Base-by-base conservation (phyloP, 768 basidiomycete genomes). In the Pilatotrama ljubarskyi region DNA sequence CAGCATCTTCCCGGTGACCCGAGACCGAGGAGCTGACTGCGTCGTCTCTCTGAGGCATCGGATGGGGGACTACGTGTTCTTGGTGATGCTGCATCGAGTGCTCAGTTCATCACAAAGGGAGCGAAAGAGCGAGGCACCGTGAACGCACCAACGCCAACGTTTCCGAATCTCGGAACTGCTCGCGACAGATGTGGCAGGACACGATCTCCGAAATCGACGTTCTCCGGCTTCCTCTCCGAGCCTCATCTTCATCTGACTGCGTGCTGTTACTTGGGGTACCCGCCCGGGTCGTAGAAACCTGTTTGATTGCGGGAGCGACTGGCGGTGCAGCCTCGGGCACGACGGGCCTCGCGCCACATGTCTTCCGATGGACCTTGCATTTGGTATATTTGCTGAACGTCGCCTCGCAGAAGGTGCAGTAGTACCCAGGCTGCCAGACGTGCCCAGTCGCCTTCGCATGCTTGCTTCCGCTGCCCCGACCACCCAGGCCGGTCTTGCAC, bases 351-450 rank as follows among this genome's bases (percentile, higher is more conserved):
- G 29, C 10, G 5, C 6, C 18, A 9, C 52, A 54, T 2, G 26
- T 35, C 42, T 35, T 44, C 41, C 14, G 3, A 20, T 54, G 55
- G 8, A 15, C 20, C 8, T 40, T 17, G 14, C 55, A 38, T 8
- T 2, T 15, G 44, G 2, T n/a, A 15, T 48, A 14, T 20, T 20
- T 29, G 4, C 13, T 15, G 29, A 54, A 54, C 17, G 53, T 44
- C 17, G 26, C 42, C 13, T 43, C 25, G 43, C 54, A 55, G 20
- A 18, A 5, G 10, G 14, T 35, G 32, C 54, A 55, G 32, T 46
- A 47, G 44, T 47, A 55, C 5, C 54, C 54, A 4, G 54, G 54
- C 38, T 47, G 17, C 54, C 54, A 55, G 4, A 17, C 29, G 54
- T 55, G 54, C 6, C 54, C 54, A 2, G 54, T 46, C 18, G 10